Percentiles rank a stretch among this genome's conserved stretches.
Evolutionary conservation across 108 stramenopile species (phyloP).

Genomic region (Schizochytrium sp.): DNA sequence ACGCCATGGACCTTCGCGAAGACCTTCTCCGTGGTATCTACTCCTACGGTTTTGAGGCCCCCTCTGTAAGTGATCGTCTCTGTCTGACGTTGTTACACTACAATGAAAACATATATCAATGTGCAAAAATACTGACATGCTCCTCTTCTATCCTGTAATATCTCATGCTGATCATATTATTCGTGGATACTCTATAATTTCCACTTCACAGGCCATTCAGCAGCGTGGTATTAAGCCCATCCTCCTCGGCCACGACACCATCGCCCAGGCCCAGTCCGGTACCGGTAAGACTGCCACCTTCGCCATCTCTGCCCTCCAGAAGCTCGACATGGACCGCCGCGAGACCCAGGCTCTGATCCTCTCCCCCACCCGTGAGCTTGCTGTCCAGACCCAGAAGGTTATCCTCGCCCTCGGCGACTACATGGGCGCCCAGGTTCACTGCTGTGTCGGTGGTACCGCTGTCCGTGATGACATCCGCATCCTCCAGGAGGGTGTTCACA

Average conservation of each 20-base stretch:
- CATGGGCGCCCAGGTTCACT: conserved; percentile 97
- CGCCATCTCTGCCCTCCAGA: conserved; percentile 95
- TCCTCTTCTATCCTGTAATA: no score
- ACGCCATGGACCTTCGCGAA: conserved; percentile 78
- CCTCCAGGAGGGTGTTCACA: conserved; percentile 96
- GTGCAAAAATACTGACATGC: no score
- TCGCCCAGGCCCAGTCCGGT: conserved; percentile 83
- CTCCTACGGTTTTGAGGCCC: conserved; percentile 80
- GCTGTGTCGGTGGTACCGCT: conserved; percentile 99
- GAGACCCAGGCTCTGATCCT: conserved; percentile 97
- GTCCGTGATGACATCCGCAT: conserved; percentile 99
- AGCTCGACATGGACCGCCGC: conserved; percentile 86
- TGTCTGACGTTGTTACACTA: no score
- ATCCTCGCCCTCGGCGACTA: conserved; percentile 97
- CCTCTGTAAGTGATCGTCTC: conserved; percentile 65
- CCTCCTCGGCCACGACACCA: conserved; percentile 77
- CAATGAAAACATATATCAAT: no score
- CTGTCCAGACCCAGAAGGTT: conserved; percentile 99
- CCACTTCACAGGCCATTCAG: conserved; percentile 70
- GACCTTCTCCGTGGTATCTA: conserved; percentile 82
- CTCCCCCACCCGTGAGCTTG: conserved; percentile 99
- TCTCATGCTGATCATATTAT: no score
- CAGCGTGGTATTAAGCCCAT: conserved; percentile 80
- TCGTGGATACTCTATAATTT: no score
- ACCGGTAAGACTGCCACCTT: conserved; percentile 86